phyloP scores from a whole-genome alignment of 768 basidiomycete genomes.

The Serendipita sp. region DNA sequence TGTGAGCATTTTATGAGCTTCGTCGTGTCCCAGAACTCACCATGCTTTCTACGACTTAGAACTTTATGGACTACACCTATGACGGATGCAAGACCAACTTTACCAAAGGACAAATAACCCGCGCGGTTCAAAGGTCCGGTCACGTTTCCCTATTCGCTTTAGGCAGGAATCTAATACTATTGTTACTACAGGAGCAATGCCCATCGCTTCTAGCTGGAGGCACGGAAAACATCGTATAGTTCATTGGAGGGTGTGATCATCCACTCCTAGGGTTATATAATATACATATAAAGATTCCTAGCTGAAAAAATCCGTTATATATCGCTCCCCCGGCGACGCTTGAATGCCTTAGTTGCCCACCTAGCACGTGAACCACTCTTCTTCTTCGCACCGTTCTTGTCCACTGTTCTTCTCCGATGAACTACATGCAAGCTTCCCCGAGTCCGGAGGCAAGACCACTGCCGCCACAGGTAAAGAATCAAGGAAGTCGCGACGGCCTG shows the following conservation, averaged over 20 bases:
- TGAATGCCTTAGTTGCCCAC: constrained; percentile 20
- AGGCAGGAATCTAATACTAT: too few species aligned
- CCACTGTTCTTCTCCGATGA: constrained; percentile 14
- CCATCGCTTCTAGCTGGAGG: too few species aligned
- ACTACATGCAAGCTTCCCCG: constrained; percentile 22
- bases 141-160: too few species aligned
- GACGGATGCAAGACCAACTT: background rate
- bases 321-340: constrained; percentile 23
- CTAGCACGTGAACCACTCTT: constrained; percentile 9
- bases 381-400: constrained; percentile 8
- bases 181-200: too few species aligned
- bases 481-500: background rate
- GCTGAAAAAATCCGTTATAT: constrained; percentile 22
- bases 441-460: constrained; percentile 25
- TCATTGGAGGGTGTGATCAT: too few species aligned
- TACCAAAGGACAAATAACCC: too few species aligned
- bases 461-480: constrained; percentile 32
- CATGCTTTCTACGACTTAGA: background rate
- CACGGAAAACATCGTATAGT: too few species aligned
- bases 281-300: too few species aligned
- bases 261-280: too few species aligned
- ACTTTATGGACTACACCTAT: background rate
- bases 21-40: too few species aligned
- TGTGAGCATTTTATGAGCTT: background rate
- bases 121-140: too few species aligned